Evolutionary conservation across 768 basidiomycete species (phyloP), one percentile per base, ranked within the genome.

Genomic region (Phylloporus sp.): DNA sequence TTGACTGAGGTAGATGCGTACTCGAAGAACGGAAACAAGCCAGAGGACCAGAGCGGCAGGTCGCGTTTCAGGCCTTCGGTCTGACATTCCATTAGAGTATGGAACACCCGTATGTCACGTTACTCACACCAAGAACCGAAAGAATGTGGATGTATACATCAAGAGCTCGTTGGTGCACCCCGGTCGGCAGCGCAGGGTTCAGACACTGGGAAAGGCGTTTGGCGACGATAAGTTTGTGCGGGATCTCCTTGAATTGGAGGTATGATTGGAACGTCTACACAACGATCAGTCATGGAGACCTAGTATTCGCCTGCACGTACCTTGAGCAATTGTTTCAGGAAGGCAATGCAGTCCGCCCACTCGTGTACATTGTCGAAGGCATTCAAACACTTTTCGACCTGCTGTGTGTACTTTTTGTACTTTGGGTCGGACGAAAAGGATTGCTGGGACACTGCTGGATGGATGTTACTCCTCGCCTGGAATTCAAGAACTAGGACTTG

Each of bases 311-410:
- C 39, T 26, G 26, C 24, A 20, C 65, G 35, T 57, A 90, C 92
- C 77, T 96, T 96, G 49, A 95, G 78, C 50, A 96, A 68, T 56
- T 93, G 87, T 63, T 94, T 94, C 65, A 99, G 68, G 69, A 98
- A 99, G 32, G 94, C 86, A 62, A 96, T 98, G 65, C 93, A 98
- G 71, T 99, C 96, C 49, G 96, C 94, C 96, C 96, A 99, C 71
- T 99, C 96, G 47, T 95, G 90, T 48, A 96, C 91, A 60, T 82
- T 90, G 61, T 96, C 93, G 60, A 99, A 98, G 2, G 91, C 84
- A 51, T 83, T 86, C 38, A 99, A 74, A 56, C 89, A 91, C 69
- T 86, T 86, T 64, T 99, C 96, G 38, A 99, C 90, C 58, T 91
- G 88, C 45, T 86, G 82, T 1, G 84, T 74, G 69, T 92, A 97